Base-by-base conservation (phyloP, 495 filamentous ascomycete species). In the Xeromyces bisporus region DNA sequence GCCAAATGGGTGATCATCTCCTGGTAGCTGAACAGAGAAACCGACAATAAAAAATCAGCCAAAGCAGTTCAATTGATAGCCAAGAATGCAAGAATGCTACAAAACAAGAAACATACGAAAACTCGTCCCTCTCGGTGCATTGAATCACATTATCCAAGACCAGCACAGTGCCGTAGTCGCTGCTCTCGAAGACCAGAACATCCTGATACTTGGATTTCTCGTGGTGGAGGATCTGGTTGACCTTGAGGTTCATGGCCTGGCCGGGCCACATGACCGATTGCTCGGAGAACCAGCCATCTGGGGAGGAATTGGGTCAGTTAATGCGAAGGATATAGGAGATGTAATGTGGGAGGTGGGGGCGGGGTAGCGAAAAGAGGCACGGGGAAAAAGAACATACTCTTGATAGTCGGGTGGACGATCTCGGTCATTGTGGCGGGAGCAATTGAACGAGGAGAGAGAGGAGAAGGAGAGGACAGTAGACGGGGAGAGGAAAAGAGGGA, bases 281-380 rank as follows among this genome's bases (percentile, higher is more conserved):
- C 62, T 96, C 91, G 52, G 84, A 83, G 77, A 96, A 96, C 91
- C 89, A 99, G 62, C 87, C 89, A 91, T 96, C 87, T 93, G 34
- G 14, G 42, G 16, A n/a, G n/a, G n/a, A n/a, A n/a, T 15, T 15
- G 3, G n/a, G 20, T 17, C 18, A 21, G 27, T 39, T 31, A 20
- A 23, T 26, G 4, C 11, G 15, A 4, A 33, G 23, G 10, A 9
- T 15, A 35, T 11, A 31, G 29, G 28, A 21, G 29, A 35, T 23
- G n/a, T 11, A 25, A 35, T 10, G 29, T 15, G 23, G 15, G 11
- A 16, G 15, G 26, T 34, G 28, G 16, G 36, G 37, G 43, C 37
- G 46, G 44, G 48, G 46, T 47, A 48, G 31, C 18, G n/a, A n/a
- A 40, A 29, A 34, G 23, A 15, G 28, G 35, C 31, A 27, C 6